phyloP scores from a whole-genome alignment of 2,329 filamentous ascomycete genomes.

The Catunica adiposa region DNA sequence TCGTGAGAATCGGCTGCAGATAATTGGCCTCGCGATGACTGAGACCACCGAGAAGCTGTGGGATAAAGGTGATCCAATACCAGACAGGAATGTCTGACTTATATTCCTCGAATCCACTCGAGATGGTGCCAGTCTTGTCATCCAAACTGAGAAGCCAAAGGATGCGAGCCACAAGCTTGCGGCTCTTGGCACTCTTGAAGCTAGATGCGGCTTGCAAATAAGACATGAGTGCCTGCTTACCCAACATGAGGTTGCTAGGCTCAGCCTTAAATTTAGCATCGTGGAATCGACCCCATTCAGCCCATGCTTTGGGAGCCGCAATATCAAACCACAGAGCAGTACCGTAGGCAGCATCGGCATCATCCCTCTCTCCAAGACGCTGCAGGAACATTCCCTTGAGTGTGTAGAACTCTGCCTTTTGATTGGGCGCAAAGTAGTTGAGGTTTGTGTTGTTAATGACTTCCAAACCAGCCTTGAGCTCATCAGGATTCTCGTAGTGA shows the following conservation, averaged over 20 bases:
- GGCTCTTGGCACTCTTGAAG: conserved; percentile 92
- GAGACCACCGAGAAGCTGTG: conserved; percentile 81
- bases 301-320: conserved; percentile 90
- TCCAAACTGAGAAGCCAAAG: conserved; percentile 92
- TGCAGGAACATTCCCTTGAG: conserved; percentile 98
- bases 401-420: conserved; percentile 98
- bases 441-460: conserved; percentile 99
- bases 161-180: conserved; percentile 83
- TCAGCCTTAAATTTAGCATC: conserved; percentile 92
- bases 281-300: conserved; percentile 97
- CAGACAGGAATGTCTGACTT: conserved; percentile 95
- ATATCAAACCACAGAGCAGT: conserved; percentile 94
- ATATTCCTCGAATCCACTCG: conserved; percentile 80
- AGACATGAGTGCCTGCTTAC: conserved; percentile 82
- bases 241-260: conserved; percentile 62
- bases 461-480: conserved; percentile 82
- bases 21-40: conserved; percentile 81
- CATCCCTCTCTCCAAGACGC: conserved; percentile 76
- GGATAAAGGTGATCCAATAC: conserved; percentile 99
- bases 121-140: conserved; percentile 67
- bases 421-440: conserved; percentile 88
- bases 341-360: conserved; percentile 86
- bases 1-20: conserved; percentile 70
- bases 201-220: conserved; percentile 91
- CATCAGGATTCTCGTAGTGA: conserved; percentile 88